Conservation (phyloP, 2,329 filamentous ascomycete species). For the Talaromyces sp. region DNA sequence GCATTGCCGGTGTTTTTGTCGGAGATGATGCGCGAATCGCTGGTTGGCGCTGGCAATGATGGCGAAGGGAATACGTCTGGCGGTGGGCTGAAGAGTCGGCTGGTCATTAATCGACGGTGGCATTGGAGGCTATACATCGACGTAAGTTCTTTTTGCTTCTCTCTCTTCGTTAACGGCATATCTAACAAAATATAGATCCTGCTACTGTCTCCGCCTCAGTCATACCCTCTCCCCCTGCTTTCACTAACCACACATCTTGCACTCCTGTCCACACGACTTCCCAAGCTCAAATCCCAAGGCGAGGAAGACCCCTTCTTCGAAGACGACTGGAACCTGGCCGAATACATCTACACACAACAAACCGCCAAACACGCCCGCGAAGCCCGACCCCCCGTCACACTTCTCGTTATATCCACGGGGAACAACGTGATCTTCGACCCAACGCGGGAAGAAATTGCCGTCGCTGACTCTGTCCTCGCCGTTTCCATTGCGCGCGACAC, state of each 20-base stretch:
- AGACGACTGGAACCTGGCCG: conserved; percentile 89
- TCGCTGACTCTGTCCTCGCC: conserved; percentile 83
- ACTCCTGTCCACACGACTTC: conserved; percentile 79
- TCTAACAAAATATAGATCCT: conserved; percentile 61
- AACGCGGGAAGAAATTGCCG: conserved; percentile 81
- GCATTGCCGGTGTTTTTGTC: conserved; percentile 79
- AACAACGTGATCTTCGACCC: conserved; percentile 93
- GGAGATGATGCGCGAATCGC: conserved; percentile 81
- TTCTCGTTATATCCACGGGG: conserved; percentile 82
- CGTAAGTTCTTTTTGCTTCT: conserved; percentile 48
- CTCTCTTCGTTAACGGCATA: conserved; percentile 10
- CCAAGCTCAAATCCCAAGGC: conserved; percentile 76
- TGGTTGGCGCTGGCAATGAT: conserved; percentile 66
- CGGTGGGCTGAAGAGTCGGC: conserved; percentile 60
- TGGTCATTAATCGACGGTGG: conserved; percentile 86
- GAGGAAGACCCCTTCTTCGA: conserved; percentile 98
- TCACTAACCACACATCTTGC: conserved; percentile 92
- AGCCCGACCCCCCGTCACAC: conserved; percentile 73
- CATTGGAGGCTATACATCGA: conserved; percentile 97
- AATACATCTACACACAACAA: conserved; percentile 63
- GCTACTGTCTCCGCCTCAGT: conserved; percentile 85
- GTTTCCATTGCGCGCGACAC: conserved; percentile 60
- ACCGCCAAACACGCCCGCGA: conserved; percentile 18
- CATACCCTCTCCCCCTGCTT: conserved; percentile 87
- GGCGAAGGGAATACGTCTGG: conserved; percentile 61